Conservation (phyloP, 2,329 filamentous ascomycete genomes). For the Sphaerulina vaccinii region DNA sequence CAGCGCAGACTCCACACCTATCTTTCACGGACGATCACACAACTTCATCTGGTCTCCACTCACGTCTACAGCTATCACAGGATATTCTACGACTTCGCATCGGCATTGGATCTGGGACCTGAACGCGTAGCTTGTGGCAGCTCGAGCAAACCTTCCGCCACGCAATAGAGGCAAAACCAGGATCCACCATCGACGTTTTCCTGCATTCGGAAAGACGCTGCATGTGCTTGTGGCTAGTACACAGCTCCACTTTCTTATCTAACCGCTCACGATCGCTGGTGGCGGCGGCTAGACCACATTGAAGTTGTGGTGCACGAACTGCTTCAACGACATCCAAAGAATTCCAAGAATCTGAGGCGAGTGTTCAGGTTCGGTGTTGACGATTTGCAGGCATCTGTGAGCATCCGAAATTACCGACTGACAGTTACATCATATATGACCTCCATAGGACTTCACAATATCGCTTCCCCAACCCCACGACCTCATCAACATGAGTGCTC, state of each 20-base stretch:
- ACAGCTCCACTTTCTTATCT: conserved; percentile 13
- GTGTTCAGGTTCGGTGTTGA: conserved; percentile 15
- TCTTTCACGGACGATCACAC: not conserved
- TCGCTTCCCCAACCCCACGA: too few species aligned
- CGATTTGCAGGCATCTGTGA: conserved; percentile 13
- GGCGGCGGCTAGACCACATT: conserved; percentile 15
- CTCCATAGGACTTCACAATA: not conserved
- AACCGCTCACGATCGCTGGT: conserved; percentile 10
- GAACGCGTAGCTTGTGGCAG: not conserved
- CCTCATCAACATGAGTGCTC: too few species aligned
- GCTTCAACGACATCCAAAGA: conserved; percentile 4
- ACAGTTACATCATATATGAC: not conserved
- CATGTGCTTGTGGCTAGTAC: conserved; percentile 2
- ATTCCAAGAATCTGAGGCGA: conserved; percentile 3
- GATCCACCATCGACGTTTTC: conserved; percentile 13
- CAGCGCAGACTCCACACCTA: not conserved
- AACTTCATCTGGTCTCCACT: not conserved
- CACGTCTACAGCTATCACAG: not conserved
- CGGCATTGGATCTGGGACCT: too few species aligned
- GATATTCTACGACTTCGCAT: too few species aligned
- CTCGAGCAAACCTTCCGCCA: conserved; percentile 11
- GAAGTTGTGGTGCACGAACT: too few species aligned
- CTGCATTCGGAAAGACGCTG: conserved; percentile 16
- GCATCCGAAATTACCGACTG: conserved; percentile 20
- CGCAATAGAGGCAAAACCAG: conserved; percentile 7